A percentile compares a stretch with the other conserved stretches of the same genome.
These are phyloP conservation scores for Aspergillus nidulans DNA, from an alignment of 495 filamentous ascomycete genomes.

Conservation along the genomic window DNA sequence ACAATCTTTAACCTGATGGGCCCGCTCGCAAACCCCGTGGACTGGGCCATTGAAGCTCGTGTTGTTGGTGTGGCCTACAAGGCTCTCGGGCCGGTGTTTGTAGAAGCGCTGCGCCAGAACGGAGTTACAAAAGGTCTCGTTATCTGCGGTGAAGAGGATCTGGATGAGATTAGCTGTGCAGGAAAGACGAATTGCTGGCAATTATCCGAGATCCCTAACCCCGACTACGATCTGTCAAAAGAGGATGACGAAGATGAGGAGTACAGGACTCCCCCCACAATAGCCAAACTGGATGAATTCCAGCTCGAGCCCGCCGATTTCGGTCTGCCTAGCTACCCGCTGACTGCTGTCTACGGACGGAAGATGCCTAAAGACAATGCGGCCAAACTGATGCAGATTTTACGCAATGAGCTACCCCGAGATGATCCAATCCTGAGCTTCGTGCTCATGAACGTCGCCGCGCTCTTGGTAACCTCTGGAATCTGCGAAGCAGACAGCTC, in stretches of 20 bases:
- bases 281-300: slow-evolving; percentile 67
- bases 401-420: slow-evolving; percentile 64
- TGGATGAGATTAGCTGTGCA: slow-evolving; percentile 92
- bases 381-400: slow-evolving; percentile 68
- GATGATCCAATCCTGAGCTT: slow-evolving; percentile 88
- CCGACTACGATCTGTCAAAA: slow-evolving; percentile 27
- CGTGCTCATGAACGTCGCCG: slow-evolving; percentile 89
- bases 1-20: slow-evolving; percentile 97
- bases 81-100: slow-evolving; percentile 81
- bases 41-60: slow-evolving; percentile 76
- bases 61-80: slow-evolving; percentile 86
- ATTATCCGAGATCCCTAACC: slow-evolving; percentile 53
- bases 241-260: slow-evolving; percentile 36
- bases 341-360: slow-evolving; percentile 73
- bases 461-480: slow-evolving; percentile 75
- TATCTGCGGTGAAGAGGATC: slow-evolving; percentile 88
- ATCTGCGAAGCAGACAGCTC: slow-evolving; percentile 79
- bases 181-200: slow-evolving; percentile 85
- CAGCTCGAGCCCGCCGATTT: slow-evolving; percentile 75
- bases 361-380: slow-evolving; percentile 85
- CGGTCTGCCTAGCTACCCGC: slow-evolving; percentile 69
- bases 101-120: slow-evolving; percentile 71
- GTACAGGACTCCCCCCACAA: slow-evolving; percentile 33
- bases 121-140: slow-evolving; percentile 81
- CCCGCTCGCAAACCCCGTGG: slow-evolving; percentile 83